A percentile compares a stretch with the other conserved stretches of the same genome.
Conservation (phyloP, 495 filamentous ascomycete genomes). For the Aspergillus panamensis region DNA sequence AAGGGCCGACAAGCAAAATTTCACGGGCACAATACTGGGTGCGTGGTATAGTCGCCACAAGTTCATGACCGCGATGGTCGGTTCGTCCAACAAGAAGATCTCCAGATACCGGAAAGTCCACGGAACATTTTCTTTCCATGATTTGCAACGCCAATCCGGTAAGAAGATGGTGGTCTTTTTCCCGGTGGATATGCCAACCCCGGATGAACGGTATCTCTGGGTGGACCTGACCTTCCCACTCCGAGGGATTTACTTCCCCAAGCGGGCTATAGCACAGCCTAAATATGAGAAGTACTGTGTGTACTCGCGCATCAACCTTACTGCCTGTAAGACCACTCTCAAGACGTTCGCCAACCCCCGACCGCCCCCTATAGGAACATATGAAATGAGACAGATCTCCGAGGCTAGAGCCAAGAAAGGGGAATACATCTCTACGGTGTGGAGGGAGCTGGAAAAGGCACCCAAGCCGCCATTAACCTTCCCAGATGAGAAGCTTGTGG, state of each 20-base stretch:
- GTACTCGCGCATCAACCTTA: neutral
- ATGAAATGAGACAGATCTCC: neutral
- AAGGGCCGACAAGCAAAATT: neutral
- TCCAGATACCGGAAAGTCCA: conserved; percentile 1
- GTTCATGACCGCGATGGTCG: conserved; percentile 1
- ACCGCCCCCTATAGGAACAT: neutral
- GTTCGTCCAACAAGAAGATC: neutral
- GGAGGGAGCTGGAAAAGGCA: neutral
- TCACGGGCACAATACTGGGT: neutral
- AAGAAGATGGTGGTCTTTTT: conserved; percentile 1
- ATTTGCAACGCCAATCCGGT: neutral
- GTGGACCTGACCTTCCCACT: neutral
- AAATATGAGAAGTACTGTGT: neutral
- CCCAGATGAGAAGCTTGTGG: neutral
- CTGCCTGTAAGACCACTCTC: neutral
- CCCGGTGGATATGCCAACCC: conserved; percentile 1
- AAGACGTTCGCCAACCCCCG: conserved; percentile 1
- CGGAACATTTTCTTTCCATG: neutral
- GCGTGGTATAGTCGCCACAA: conserved; percentile 2
- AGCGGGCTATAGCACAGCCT: neutral
- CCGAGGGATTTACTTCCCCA: neutral
- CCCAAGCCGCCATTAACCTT: conserved; percentile 1
- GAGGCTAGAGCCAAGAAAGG: neutral
- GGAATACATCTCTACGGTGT: neutral
- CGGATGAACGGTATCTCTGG: neutral